A percentile compares a stretch with the other conserved stretches of the same genome.
Conservation (phyloP, 1,284 basidiomycete species). For the Meripilus lineatus region DNA sequence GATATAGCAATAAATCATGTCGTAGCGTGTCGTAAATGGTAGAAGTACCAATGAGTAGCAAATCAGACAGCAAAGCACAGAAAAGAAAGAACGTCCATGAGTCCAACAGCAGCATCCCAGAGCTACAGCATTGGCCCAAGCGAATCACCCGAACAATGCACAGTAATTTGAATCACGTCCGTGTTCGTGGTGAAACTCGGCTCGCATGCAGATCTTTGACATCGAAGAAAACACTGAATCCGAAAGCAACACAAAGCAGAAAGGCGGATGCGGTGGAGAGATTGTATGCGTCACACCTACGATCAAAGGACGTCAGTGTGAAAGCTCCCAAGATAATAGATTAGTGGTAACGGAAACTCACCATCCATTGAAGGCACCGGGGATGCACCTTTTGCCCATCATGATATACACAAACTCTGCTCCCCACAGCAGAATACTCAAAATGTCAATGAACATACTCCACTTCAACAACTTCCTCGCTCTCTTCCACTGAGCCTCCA, state of each 20-base stretch:
- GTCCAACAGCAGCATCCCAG: no score
- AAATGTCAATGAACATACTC: constrained; percentile 43
- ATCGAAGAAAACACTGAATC: constrained; percentile 54
- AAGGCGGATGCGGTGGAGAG: constrained; percentile 56
- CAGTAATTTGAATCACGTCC: constrained; percentile 34
- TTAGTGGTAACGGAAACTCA: constrained; percentile 28
- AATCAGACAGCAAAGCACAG: no score
- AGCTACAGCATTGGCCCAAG: no score
- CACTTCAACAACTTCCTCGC: constrained; percentile 53
- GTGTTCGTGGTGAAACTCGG: constrained; percentile 41
- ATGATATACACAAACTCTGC: constrained; percentile 55
- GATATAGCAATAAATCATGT: no score
- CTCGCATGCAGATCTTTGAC: constrained; percentile 60
- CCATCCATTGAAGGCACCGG: constrained; percentile 59
- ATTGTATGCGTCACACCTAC: constrained; percentile 70
- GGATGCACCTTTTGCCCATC: constrained; percentile 57
- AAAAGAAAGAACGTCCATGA: no score
- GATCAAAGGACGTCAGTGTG: constrained; percentile 6
- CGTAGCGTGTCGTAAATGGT: no score
- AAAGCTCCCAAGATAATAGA: constrained; percentile 1
- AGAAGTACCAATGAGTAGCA: no score
- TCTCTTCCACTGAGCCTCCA: constrained; percentile 58
- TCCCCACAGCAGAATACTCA: constrained; percentile 51
- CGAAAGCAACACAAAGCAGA: constrained; percentile 50
- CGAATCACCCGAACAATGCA: no score